Percentiles rank a stretch among this genome's conserved stretches.
Evolutionary conservation across 1,284 basidiomycete genomes (phyloP).

Genomic region (Chalciporus sp.): DNA sequence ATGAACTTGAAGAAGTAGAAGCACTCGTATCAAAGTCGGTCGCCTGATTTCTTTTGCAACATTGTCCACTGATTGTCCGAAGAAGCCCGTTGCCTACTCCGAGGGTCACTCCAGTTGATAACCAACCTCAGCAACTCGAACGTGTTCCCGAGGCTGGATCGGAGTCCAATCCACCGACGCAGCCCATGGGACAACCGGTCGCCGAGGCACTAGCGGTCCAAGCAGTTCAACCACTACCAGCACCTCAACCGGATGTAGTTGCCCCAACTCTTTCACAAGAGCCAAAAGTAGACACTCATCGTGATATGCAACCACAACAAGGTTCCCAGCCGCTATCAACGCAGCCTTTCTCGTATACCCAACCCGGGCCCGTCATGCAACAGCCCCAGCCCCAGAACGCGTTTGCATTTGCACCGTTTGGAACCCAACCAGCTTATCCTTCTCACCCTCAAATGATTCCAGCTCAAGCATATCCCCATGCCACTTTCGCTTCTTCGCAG

Average conservation of each 20-base stretch:
- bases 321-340: constrained; percentile 4
- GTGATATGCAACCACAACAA: constrained; percentile 1
- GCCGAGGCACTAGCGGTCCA: neutral
- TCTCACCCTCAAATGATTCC: constrained; percentile 22
- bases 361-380: constrained; percentile 13
- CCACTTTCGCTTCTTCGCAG: constrained; percentile 20
- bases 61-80: constrained; percentile 30
- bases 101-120: constrained; percentile 53
- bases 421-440: constrained; percentile 19
- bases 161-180: constrained; percentile 1
- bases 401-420: constrained; percentile 13
- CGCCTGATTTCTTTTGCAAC: constrained; percentile 17
- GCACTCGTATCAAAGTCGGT: constrained; percentile 38
- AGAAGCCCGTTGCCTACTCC: constrained; percentile 61
- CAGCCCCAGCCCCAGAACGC: constrained; percentile 24
- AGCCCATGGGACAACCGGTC: neutral
- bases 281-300: neutral
- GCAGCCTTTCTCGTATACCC: constrained; percentile 17
- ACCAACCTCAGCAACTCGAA: constrained; percentile 11
- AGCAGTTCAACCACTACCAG: neutral
- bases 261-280: constrained; percentile 2
- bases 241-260: constrained; percentile 1
- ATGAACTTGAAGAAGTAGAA: constrained; percentile 41
- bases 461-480: constrained; percentile 21
- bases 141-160: constrained; percentile 2